Base-by-base conservation (phyloP, 202 grass and related monocot genomes). In the Panicum hallii region DNA sequence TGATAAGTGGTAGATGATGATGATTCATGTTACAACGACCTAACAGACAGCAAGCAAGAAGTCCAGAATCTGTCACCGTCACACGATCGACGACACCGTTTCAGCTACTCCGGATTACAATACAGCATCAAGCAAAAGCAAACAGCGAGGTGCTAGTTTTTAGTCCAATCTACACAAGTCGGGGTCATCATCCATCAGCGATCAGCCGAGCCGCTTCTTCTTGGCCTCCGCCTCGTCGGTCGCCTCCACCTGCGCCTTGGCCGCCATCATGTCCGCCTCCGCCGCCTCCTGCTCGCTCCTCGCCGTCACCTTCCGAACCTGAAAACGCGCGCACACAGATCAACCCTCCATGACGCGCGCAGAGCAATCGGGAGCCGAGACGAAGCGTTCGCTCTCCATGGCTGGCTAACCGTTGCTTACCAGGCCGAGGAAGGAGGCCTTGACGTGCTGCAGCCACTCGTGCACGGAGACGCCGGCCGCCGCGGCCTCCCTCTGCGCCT, bases 241-340 rank as follows among this genome's bases (percentile, higher is more conserved):
- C 22, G 91, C 96, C 84, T 95, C 96, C 40, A 95, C 89, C 91
- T 95, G 96, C 83, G 30, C 87, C 89, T 80, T 98, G 38, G 93
- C 78, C 9, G 75, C 56, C 4, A 77, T 66, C 75, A 99, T 74
- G 84, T 92, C 93, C 44, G 93, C 96, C 75, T 95, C 84, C n/a
- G 83, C 88, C 65, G 93, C 89, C 85, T 89, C 93, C 88, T 92
- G 73, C 81, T 98, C 93, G 75, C 71, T 95, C 83, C 53, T 92
- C 48, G 95, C 93, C 67, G 63, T 89, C 60, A 74, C 44, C 78
- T 95, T 90, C 83, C 86, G 79, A 47, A 90, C 84, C 94, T 92
- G 79, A 22, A 38, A 53, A 38, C 36, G 3, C 36, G 2, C 36
- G 5, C 36, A 38, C 36, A 26, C 36, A 38, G 4, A 38, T 38